Evolutionary conservation across 352 stramenopile species (phyloP).

Genomic region (Phytophthora sansomeana): DNA sequence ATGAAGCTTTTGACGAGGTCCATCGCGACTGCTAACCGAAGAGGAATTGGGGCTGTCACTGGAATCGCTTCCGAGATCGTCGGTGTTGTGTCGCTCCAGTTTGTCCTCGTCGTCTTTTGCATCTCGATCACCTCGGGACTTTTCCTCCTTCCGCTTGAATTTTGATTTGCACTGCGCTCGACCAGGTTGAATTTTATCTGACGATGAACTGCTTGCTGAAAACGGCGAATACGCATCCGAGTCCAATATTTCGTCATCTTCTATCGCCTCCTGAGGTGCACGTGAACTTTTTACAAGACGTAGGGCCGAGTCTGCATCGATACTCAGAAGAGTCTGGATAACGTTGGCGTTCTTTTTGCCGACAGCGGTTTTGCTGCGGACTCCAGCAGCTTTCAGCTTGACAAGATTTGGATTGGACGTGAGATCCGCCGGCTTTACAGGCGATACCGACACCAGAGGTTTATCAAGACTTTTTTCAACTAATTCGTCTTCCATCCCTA

Average conservation of each 20-base stretch:
- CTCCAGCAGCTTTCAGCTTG: neutral
- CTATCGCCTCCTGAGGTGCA: neutral
- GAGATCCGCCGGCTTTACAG: conserved; percentile 2
- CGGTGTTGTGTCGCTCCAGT: conserved; percentile 3
- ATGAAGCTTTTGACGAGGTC: neutral
- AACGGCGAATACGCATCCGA: conserved; percentile 52
- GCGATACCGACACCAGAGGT: neutral
- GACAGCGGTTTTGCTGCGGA: neutral
- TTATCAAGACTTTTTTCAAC: neutral
- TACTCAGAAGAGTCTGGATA: conserved; percentile 54
- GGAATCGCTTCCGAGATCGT: neutral
- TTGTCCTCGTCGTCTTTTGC: neutral
- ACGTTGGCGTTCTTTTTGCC: conserved; percentile 24
- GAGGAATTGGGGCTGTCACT: neutral
- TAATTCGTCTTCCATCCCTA: neutral
- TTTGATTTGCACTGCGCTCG: neutral
- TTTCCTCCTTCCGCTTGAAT: conserved; percentile 7
- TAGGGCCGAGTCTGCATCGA: conserved; percentile 52
- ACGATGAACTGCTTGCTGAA: conserved; percentile 4
- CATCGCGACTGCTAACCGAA: neutral
- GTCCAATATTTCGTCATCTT: conserved; percentile 36
- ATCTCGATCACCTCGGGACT: neutral
- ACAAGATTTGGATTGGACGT: neutral
- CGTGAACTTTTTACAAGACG: conserved; percentile 8
- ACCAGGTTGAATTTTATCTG: conserved; percentile 6